Evolutionary conservation across 495 filamentous ascomycete genomes (phyloP).

Genomic region (Hypomontagnella monticulosa): DNA sequence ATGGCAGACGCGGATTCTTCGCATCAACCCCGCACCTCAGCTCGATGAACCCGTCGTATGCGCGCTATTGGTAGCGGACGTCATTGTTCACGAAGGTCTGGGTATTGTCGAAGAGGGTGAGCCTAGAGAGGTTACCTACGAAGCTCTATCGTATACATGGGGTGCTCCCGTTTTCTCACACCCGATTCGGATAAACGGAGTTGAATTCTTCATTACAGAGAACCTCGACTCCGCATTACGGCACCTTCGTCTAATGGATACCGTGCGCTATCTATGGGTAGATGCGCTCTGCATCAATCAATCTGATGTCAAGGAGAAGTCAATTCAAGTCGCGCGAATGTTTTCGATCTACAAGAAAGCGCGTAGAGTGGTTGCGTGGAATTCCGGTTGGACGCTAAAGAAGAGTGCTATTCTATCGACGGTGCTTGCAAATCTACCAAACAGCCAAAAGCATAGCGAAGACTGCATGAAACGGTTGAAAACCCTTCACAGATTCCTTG

Average conservation of each 20-base stretch:
- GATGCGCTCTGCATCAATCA: constrained; percentile 47
- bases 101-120: constrained; percentile 24
- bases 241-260: constrained; percentile 11
- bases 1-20: constrained; percentile 27
- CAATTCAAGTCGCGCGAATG: constrained; percentile 39
- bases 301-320: constrained; percentile 37
- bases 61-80: constrained; percentile 22
- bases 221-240: constrained; percentile 30
- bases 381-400: constrained; percentile 24
- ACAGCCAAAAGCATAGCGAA: constrained; percentile 21
- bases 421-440: constrained; percentile 14
- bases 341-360: constrained; percentile 39
- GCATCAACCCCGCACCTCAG: constrained; percentile 13
- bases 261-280: constrained; percentile 39
- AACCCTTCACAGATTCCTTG: constrained; percentile 7
- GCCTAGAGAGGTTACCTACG: constrained; percentile 22
- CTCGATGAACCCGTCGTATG: constrained; percentile 10
- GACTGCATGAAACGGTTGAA: constrained; percentile 9
- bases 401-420: constrained; percentile 19
- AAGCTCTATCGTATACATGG: constrained; percentile 37
- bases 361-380: constrained; percentile 34
- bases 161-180: constrained; percentile 25
- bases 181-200: constrained; percentile 11
- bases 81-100: constrained; percentile 32
- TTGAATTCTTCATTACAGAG: constrained; percentile 25